Evolutionary conservation across 768 basidiomycete species (phyloP).

Genomic region (Tulasnella sp.): DNA sequence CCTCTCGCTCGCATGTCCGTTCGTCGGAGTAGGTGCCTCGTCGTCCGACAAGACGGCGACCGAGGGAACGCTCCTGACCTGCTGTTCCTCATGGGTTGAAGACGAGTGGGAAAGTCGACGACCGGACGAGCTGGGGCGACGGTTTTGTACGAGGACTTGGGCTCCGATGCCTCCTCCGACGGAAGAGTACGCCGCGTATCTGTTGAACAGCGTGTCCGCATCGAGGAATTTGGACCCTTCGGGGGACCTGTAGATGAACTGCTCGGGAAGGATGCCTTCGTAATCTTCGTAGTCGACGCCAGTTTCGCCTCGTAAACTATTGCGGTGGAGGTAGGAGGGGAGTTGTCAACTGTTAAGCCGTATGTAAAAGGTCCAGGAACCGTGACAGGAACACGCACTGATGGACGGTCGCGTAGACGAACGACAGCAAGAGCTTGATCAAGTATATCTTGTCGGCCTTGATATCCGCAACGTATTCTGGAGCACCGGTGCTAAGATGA

Average conservation of each 20-base stretch:
- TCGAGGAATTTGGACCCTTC: neutral
- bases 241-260: constrained; percentile 50
- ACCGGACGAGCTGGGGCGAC: constrained; percentile 10
- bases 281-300: constrained; percentile 73
- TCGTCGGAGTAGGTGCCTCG: neutral
- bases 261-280: constrained; percentile 63
- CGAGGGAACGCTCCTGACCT: constrained; percentile 8
- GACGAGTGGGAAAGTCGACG: neutral
- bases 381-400: constrained; percentile 58
- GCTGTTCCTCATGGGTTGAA: neutral
- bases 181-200: constrained; percentile 24
- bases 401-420: constrained; percentile 74
- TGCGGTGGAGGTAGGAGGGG: neutral
- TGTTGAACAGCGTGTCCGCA: constrained; percentile 11
- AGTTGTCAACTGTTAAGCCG: neutral
- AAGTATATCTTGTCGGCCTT: constrained; percentile 61
- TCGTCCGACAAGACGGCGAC: neutral
- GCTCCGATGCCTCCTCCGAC: constrained; percentile 21
- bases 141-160: neutral
- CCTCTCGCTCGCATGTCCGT: neutral
- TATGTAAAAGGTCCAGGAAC: no score
- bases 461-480: neutral
- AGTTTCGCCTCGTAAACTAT: constrained; percentile 50
- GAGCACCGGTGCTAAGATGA: neutral
- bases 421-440: constrained; percentile 68